phyloP scores from a whole-genome alignment of 2,329 filamentous ascomycete genomes.

The Geosmithia flava region DNA sequence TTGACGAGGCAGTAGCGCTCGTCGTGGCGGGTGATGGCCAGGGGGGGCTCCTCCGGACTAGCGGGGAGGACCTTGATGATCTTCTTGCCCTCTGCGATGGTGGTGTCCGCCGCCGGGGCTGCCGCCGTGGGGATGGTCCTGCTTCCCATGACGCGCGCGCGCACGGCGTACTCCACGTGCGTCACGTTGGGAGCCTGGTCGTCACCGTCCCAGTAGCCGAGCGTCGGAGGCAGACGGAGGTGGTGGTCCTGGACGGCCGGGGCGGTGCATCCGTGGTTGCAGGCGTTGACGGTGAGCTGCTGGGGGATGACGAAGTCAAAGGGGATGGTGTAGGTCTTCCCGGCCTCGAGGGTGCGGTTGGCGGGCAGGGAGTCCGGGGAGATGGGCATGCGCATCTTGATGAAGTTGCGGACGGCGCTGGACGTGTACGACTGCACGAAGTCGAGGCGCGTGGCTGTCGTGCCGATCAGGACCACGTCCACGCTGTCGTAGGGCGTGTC shows the following conservation, averaged over 20 bases:
- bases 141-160: conserved; percentile 16
- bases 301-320: conserved; percentile 48
- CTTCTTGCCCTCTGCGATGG: conserved; percentile 27
- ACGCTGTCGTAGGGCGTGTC: conserved; percentile 37
- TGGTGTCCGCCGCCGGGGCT: conserved; percentile 10
- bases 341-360: conserved; percentile 33
- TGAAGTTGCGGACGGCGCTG: conserved; percentile 36
- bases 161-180: conserved; percentile 38
- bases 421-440: conserved; percentile 34
- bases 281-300: conserved; percentile 43
- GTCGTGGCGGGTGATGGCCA: conserved; percentile 34
- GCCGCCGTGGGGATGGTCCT: conserved; percentile 17
- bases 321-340: conserved; percentile 35
- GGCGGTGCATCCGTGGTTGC: conserved; percentile 33
- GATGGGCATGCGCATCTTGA: conserved; percentile 44
- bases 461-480: conserved; percentile 40
- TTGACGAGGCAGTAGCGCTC: conserved; percentile 35
- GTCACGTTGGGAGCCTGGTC: conserved; percentile 44
- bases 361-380: conserved; percentile 30
- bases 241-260: conserved; percentile 37
- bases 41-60: conserved; percentile 34
- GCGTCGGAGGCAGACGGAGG: conserved; percentile 37
- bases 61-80: conserved; percentile 41
- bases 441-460: conserved; percentile 36
- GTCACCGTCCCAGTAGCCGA: conserved; percentile 39